These are phyloP conservation scores for Butyriboletus loyo DNA, from an alignment of 768 basidiomycete species.

Conservation along the genomic window DNA sequence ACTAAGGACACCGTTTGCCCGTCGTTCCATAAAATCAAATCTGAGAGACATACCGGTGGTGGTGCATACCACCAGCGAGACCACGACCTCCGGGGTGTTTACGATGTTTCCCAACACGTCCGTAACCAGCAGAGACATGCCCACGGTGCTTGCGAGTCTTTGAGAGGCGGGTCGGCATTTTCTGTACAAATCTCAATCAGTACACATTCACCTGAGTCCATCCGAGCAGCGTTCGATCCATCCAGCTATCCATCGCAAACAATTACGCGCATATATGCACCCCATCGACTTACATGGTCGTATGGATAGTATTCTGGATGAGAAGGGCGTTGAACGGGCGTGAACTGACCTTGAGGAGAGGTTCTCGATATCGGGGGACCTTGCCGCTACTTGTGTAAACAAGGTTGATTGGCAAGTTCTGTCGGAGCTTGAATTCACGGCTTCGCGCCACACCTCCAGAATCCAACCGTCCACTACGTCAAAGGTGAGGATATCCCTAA, in stretches of 20 bases:
- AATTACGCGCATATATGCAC: slow-evolving; percentile 16
- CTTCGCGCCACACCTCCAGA: slow-evolving; percentile 16
- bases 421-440: slow-evolving; percentile 27
- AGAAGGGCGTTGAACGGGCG: slow-evolving; percentile 19
- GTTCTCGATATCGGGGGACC: slow-evolving; percentile 43
- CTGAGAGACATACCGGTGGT: slow-evolving; percentile 76
- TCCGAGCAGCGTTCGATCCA: slow-evolving; percentile 40
- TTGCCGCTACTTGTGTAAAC: neutral
- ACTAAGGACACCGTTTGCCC: slow-evolving; percentile 35
- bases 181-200: slow-evolving; percentile 31
- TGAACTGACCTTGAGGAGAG: slow-evolving; percentile 68
- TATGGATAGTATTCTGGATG: slow-evolving; percentile 14
- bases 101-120: slow-evolving; percentile 99
- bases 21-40: neutral
- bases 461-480: slow-evolving; percentile 16
- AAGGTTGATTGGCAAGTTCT: slow-evolving; percentile 3
- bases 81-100: slow-evolving; percentile 99
- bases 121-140: slow-evolving; percentile 99
- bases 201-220: slow-evolving; percentile 25
- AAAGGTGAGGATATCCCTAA: slow-evolving; percentile 13
- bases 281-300: slow-evolving; percentile 11
- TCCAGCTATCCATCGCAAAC: slow-evolving; percentile 45
- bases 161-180: slow-evolving; percentile 93
- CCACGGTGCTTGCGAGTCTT: slow-evolving; percentile 99
- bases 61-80: slow-evolving; percentile 99